These are phyloP conservation scores for Skeletonema marinoi DNA, from an alignment of 108 stramenopile genomes.

Conservation along the genomic window DNA sequence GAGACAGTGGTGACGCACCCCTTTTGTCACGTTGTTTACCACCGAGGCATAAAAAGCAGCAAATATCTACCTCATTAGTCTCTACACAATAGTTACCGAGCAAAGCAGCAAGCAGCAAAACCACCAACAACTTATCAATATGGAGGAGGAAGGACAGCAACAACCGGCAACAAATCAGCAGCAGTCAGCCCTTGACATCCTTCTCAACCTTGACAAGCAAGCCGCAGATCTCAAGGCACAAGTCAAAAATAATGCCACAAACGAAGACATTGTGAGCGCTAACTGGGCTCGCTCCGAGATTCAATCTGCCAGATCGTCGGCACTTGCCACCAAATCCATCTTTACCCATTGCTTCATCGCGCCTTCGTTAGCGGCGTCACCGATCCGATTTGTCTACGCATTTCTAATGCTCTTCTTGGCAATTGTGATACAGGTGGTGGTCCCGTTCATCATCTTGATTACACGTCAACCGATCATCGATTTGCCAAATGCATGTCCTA, in stretches of 20 bases:
- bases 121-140: no score
- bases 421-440: neutral
- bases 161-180: neutral
- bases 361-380: neutral
- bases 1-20: no score
- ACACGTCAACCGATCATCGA: neutral
- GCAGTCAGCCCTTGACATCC: neutral
- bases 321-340: neutral
- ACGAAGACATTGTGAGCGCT: neutral
- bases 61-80: no score
- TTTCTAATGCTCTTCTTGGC: neutral
- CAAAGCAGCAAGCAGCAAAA: no score
- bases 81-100: no score
- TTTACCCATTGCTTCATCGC: neutral
- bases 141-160: neutral
- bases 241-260: neutral
- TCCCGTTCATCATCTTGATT: neutral
- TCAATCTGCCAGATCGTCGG: neutral
- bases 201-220: neutral
- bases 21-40: no score
- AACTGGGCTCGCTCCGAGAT: neutral
- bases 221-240: neutral
- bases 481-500: neutral
- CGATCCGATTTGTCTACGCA: neutral
- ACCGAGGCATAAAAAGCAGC: no score